Conservation (phyloP, 139 green algal species). For the Pleodorina starrii region DNA sequence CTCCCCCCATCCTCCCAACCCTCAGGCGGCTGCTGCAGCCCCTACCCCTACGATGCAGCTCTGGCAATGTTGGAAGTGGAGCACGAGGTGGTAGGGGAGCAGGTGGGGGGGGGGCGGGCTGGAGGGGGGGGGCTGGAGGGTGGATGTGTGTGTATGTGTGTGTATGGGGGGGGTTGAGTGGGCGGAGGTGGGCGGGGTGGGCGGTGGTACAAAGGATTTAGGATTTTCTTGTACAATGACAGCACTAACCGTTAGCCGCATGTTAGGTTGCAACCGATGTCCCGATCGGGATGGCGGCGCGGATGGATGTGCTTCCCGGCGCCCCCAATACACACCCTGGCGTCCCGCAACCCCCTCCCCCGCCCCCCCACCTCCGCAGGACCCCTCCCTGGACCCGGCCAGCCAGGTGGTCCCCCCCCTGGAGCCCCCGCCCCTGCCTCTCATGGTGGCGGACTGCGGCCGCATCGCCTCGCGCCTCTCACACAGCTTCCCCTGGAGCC, state of each 20-base stretch:
- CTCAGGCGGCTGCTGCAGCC: slow-evolving; percentile 63
- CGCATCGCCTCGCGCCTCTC: slow-evolving; percentile 54
- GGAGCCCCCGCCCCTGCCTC: slow-evolving; percentile 34
- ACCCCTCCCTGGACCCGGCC: slow-evolving; percentile 36
- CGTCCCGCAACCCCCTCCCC: not conserved
- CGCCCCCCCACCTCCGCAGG: not conserved
- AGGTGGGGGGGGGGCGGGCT: not conserved
- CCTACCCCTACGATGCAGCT: slow-evolving; percentile 81
- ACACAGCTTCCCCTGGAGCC: slow-evolving; percentile 66
- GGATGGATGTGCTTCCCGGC: not conserved
- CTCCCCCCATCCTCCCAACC: not conserved
- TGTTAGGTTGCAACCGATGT: no score
- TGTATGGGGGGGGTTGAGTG: no score
- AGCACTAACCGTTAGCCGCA: no score
- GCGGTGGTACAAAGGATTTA: no score
- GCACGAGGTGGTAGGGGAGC: slow-evolving; percentile 47
- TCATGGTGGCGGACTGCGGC: slow-evolving; percentile 44
- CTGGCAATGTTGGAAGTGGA: slow-evolving; percentile 80
- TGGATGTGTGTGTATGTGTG: not conserved
- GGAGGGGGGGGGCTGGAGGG: not conserved
- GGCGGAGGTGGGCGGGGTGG: no score
- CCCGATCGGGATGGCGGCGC: no score
- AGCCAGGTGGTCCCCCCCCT: not conserved
- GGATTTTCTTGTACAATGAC: no score
- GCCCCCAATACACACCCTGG: no score